Base-by-base conservation (phyloP, 78 protist species). In the Dictyostelium firmibasis region DNA sequence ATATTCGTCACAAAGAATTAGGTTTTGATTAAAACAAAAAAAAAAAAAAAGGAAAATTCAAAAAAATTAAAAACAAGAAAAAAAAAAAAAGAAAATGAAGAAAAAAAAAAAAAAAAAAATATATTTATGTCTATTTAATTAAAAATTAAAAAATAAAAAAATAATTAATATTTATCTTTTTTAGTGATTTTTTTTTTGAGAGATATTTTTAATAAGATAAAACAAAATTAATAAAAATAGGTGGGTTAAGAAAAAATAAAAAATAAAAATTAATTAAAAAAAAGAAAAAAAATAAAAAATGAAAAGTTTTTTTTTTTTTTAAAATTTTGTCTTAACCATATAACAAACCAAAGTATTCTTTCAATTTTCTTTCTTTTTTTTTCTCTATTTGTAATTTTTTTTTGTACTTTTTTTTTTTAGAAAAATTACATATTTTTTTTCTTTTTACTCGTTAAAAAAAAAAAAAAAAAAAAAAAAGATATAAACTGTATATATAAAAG, bases 1-100 rank as follows among this genome's bases (percentile, higher is more conserved):
- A 57, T 82, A 57, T 82, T 33, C 70, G 86, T 57, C 86, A 82
- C 35, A 57, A 57, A 82, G 70, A 57, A 82, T 57, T 82, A 23
- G 75, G 64, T 82, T 35, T 35, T 20, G 47, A 77, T 41, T 77
- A 77, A 64, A 20, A 20, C 43, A 38, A 38, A 38, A 38, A 44
- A 44, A 44, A 44, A 44, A 44, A 44, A 44, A 44, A 44, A 10
- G 7, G 7, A 44, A 2, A 44, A 44, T 0, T 9, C 2, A 44
- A 9, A 50, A 50, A 50, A 14, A 14, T 14, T 1, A 14, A 16
- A 47, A 47, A 10, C 57, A 10, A 47, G 9, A 41, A 41, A 1
- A 10, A 2, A 41, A 41, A 41, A 41, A 41, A 41, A 41, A 41
- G 9, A 41, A 41, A 41, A 41, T 9, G 2, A 10, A 2, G 9